phyloP scores from a whole-genome alignment of 108 stramenopile species.

The Nitzschia inconspicua region DNA sequence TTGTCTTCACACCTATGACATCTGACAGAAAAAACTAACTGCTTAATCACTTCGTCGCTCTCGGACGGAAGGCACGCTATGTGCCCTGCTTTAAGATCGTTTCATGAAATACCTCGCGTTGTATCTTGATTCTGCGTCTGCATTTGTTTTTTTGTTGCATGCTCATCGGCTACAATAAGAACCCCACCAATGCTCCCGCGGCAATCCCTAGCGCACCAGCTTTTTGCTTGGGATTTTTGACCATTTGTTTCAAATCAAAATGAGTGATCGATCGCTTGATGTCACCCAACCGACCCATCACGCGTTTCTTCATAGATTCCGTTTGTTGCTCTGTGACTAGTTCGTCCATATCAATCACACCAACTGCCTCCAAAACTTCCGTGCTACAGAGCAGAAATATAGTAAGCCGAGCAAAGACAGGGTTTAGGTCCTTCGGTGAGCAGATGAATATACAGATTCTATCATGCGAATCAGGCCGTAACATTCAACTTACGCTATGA shows the following conservation, averaged over 20 bases:
- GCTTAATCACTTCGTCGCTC: no score
- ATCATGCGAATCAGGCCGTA: neutral
- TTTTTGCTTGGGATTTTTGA: constrained; percentile 25
- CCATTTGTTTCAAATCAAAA: constrained; percentile 14
- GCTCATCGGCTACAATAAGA: constrained; percentile 27
- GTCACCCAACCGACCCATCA: constrained; percentile 17
- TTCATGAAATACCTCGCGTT: no score
- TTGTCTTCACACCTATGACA: no score
- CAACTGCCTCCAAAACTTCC: constrained; percentile 46
- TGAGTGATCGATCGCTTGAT: constrained; percentile 34
- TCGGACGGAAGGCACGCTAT: no score
- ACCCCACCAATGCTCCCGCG: constrained; percentile 48
- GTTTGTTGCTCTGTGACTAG: neutral
- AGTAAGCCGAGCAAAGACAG: neutral
- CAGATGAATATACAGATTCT: neutral
- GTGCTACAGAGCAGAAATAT: constrained; percentile 5
- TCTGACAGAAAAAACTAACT: no score
- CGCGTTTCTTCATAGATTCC: constrained; percentile 26
- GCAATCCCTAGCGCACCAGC: constrained; percentile 44
- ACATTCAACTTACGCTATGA: constrained; percentile 40
- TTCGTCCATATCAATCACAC: constrained; percentile 30
- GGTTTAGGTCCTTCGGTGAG: neutral
- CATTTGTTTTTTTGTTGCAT: no score
- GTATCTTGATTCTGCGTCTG: no score
- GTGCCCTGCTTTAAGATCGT: no score